Base-by-base conservation (phyloP, 139 green algal species). In the Volvox africanus region DNA sequence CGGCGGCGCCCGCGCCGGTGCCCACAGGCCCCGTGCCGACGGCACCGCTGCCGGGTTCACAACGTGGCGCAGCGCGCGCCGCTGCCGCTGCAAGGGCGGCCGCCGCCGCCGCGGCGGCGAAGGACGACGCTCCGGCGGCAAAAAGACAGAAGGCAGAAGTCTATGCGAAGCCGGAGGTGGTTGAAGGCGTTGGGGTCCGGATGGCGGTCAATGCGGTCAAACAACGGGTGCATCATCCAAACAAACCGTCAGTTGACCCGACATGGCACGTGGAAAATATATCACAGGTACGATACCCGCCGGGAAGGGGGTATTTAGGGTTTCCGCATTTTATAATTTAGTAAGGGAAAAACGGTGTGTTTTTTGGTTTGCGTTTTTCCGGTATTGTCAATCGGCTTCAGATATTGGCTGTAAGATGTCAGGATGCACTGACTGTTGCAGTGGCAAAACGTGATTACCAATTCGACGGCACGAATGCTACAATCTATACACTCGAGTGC, bases 141-240 rank as follows among this genome's bases (percentile, higher is more conserved):
- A 82, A 81, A 50, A 22, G 71, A 28, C 69, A 82, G 69, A 37
- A 55, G 28, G 69, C 85, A 26, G 85, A 89, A n/a, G 44, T 33
- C 28, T 82, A 26, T 28, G 61, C 24, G 12, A n/a, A 44, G 76
- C 76, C 77, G 0, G 87, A 86, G 26, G 87, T 91, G 35, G 32
- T 91, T 19, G 55, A 78, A 32, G 83, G 90, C 0, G 37, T 21
- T 1, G 89, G 33, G 1, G 28, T 28, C 3, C 86, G 91, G 26
- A 69, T 89, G 81, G 79, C 65, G 65, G 88, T 87, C 76, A 93
- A 90, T 50, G 88, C 44, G 18, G 44, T 75, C 36, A 67, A 61
- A 76, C 75, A 79, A 67, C 28, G 30, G n/a, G 80, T 81, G 37
- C 28, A 82, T 37, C 55, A 83, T 2, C 61, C 65, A 11, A 26